Base-by-base conservation (phyloP, 1,284 basidiomycete genomes). In the Athelia psychrophila region DNA sequence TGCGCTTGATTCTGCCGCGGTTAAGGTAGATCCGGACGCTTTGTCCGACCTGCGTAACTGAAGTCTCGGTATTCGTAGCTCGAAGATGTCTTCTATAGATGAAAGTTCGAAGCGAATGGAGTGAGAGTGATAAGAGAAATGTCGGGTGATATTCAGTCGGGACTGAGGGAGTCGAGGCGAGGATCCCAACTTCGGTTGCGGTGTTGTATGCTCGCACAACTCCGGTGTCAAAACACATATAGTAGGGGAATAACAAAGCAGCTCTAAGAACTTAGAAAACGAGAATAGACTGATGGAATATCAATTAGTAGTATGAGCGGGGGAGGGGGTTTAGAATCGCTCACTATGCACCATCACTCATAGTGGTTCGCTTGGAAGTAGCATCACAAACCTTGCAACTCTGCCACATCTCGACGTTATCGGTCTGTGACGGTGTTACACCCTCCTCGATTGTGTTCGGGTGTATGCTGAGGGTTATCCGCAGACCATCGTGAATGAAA, bases 201-300 rank as follows among this genome's bases (percentile, higher is more conserved):
- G 61, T 0, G 72, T 64, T 1, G 80, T 82, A 58, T 87, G 86
- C 32, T 73, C 68, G 57, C 85, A 88, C 1, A 83, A 57, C 0
- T 71, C 44, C 1, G 76, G 72, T 0, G 67, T 60, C 13, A 81
- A 56, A 0, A 57, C 61, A 52, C 70, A 74, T 15, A 85, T 52
- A 1, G 65, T 52, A 0, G 78, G 71, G 0, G 85, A 85, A 63
- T 87, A 88, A 6, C 86, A 61, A 3, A 88, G 67, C 2, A 87
- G 64, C 63, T 88, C 86, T 13, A 88, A 68, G 60, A 78, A 88
- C 62, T 88, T 89, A 9, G 76, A 81, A 56, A 82, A 86, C 0
- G 86, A 87, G 33, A 80, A 61, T 48, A 78, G 59, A 58, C 74
- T 77, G 51, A 25, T 19, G 38, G 15, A 36, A 49, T 5, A 20